Conservation (phyloP, 768 basidiomycete species). For the Suillus subluteus region DNA sequence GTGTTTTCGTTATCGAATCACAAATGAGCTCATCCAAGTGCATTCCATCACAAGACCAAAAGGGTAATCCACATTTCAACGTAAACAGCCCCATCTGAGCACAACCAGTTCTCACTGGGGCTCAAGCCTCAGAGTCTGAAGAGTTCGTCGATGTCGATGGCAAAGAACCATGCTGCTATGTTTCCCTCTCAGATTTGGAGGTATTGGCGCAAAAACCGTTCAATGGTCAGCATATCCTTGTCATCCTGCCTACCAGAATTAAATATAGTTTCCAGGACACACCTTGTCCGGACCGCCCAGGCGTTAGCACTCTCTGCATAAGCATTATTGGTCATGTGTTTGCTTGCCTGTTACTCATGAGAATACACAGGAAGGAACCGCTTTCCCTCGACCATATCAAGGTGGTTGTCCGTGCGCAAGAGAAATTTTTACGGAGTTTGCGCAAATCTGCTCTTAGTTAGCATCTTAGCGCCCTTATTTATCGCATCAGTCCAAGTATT, state of each 20-base stretch:
- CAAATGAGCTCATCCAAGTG: no score
- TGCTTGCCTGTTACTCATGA: background rate
- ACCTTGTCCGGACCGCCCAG: slow-evolving; percentile 35
- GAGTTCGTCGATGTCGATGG: slow-evolving; percentile 11
- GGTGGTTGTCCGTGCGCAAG: slow-evolving; percentile 26
- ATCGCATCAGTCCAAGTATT: background rate
- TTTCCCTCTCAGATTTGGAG: slow-evolving; percentile 22
- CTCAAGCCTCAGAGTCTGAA: slow-evolving; percentile 7
- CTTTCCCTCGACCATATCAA: slow-evolving; percentile 25
- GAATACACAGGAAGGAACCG: slow-evolving; percentile 16
- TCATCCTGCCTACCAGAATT: background rate
- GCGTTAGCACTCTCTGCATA: slow-evolving; percentile 29
- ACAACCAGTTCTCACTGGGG: no score
- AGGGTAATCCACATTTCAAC: no score
- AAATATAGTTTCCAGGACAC: slow-evolving; percentile 18
- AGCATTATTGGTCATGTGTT: slow-evolving; percentile 3
- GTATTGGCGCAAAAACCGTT: slow-evolving; percentile 28
- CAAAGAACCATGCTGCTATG: slow-evolving; percentile 13
- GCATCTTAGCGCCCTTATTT: background rate
- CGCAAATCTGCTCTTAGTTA: slow-evolving; percentile 6
- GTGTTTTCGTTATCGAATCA: no score
- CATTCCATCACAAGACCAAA: no score
- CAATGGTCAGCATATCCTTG: slow-evolving; percentile 24
- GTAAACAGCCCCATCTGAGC: no score
- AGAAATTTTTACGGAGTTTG: slow-evolving; percentile 30